Evolutionary conservation across 2,329 filamentous ascomycete genomes (phyloP).

Genomic region (Colletotrichum aenigma): DNA sequence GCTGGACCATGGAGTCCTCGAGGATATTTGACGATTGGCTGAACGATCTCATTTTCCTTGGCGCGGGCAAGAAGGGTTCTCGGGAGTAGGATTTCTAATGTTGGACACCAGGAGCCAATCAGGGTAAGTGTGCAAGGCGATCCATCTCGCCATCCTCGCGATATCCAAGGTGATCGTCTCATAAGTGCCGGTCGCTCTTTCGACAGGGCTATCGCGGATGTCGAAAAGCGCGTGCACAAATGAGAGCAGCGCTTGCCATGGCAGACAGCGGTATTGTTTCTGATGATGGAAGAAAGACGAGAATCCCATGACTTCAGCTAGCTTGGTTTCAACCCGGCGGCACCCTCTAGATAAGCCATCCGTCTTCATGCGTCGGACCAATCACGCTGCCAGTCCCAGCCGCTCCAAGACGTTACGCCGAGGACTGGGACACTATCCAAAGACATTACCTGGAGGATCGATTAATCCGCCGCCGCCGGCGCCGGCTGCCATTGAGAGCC

Average conservation of each 20-base stretch:
- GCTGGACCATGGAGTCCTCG: not conserved
- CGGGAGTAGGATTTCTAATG: not conserved
- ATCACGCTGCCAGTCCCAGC: not conserved
- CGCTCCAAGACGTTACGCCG: not conserved
- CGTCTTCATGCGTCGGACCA: not conserved
- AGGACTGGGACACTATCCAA: not conserved
- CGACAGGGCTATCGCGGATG: conserved; percentile 5
- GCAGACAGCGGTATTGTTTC: conserved; percentile 3
- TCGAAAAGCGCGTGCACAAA: not conserved
- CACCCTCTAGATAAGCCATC: conserved; percentile 15
- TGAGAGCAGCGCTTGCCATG: not conserved
- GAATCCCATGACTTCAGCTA: conserved; percentile 19
- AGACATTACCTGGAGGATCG: conserved; percentile 3
- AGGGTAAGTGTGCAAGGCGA: not conserved
- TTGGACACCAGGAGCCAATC: not conserved
- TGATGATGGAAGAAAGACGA: conserved; percentile 15
- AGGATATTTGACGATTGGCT: not conserved
- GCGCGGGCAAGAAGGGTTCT: not conserved
- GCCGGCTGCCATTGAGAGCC: not conserved
- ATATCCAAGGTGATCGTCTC: not conserved
- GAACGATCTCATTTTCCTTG: not conserved
- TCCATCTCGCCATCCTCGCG: not conserved
- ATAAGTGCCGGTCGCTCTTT: conserved; percentile 1
- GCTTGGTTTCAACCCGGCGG: conserved; percentile 15
- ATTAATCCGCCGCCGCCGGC: not conserved